Percentiles rank a stretch among this genome's conserved stretches.
These are phyloP conservation scores for Hypoxylon fragiforme DNA, from an alignment of 495 filamentous ascomycete genomes.

Conservation along the genomic window DNA sequence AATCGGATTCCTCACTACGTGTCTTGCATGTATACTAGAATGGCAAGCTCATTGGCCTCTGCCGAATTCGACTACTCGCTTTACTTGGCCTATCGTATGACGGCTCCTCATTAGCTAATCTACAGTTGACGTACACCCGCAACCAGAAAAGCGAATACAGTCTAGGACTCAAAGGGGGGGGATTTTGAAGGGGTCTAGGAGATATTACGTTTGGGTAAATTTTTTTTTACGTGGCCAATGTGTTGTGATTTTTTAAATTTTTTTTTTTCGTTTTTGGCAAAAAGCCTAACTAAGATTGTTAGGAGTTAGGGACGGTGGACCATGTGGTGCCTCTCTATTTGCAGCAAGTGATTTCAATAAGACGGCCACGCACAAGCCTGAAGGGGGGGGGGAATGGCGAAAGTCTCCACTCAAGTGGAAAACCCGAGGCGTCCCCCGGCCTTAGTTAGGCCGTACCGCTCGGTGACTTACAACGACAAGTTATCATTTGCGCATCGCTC, in stretches of 20 bases:
- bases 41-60: conserved; percentile 1
- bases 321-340: not conserved
- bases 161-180: not conserved
- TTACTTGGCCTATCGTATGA: not conserved
- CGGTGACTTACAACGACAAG: no score
- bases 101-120: not conserved
- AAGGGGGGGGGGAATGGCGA: no score
- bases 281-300: no score
- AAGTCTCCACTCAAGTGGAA: no score
- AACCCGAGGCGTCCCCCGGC: no score
- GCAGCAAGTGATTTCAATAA: not conserved
- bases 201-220: not conserved
- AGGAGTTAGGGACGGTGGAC: no score
- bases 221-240: not conserved
- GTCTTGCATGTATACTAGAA: not conserved
- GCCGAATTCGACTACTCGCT: not conserved
- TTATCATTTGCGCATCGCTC: no score
- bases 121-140: not conserved
- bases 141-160: not conserved
- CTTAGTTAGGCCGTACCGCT: no score
- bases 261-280: no score
- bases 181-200: no score
- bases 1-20: not conserved
- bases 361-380: not conserved
- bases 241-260: not conserved